phyloP scores from a whole-genome alignment of 2,329 filamentous ascomycete genomes.

The Diplocarpon mali region DNA sequence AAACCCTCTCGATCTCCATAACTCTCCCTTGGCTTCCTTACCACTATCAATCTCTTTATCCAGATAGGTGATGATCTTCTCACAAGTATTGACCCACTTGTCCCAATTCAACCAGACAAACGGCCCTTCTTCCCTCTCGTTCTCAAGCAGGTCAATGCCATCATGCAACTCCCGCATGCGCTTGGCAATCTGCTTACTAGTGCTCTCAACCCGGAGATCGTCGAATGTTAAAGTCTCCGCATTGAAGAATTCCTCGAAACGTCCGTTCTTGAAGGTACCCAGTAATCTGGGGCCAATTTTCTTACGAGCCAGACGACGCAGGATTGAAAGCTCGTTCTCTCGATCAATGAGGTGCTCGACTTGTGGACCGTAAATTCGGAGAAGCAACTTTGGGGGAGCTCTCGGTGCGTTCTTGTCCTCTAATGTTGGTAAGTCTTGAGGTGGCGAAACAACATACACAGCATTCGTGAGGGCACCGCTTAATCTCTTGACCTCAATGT shows the following conservation, averaged over 20 bases:
- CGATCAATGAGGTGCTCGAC: slow-evolving; percentile 94
- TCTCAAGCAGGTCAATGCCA: slow-evolving; percentile 72
- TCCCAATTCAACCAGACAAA: slow-evolving; percentile 92
- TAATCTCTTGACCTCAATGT: slow-evolving; percentile 60
- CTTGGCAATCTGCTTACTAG: slow-evolving; percentile 88
- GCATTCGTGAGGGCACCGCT: slow-evolving; percentile 94
- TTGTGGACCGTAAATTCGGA: slow-evolving; percentile 89
- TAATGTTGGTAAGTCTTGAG: slow-evolving; percentile 44
- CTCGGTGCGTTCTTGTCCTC: slow-evolving; percentile 27
- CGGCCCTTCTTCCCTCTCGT: slow-evolving; percentile 68
- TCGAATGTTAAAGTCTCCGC: slow-evolving; percentile 67
- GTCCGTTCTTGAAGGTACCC: slow-evolving; percentile 86
- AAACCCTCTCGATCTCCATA: slow-evolving; percentile 61
- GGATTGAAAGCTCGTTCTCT: slow-evolving; percentile 76
- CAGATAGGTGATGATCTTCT: slow-evolving; percentile 39
- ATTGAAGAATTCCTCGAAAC: slow-evolving; percentile 91
- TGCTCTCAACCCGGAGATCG: slow-evolving; percentile 71
- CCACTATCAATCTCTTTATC: slow-evolving; percentile 42
- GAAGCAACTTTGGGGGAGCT: slow-evolving; percentile 53
- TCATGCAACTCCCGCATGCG: slow-evolving; percentile 94
- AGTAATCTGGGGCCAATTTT: slow-evolving; percentile 85
- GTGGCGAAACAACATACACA: slow-evolving; percentile 87
- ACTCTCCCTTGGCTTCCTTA: slow-evolving; percentile 30
- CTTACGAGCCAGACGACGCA: slow-evolving; percentile 77
- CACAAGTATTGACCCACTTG: slow-evolving; percentile 45